Evolutionary conservation across 2,329 filamentous ascomycete genomes (phyloP).

Genomic region (Pseudogymnoascus sp.): DNA sequence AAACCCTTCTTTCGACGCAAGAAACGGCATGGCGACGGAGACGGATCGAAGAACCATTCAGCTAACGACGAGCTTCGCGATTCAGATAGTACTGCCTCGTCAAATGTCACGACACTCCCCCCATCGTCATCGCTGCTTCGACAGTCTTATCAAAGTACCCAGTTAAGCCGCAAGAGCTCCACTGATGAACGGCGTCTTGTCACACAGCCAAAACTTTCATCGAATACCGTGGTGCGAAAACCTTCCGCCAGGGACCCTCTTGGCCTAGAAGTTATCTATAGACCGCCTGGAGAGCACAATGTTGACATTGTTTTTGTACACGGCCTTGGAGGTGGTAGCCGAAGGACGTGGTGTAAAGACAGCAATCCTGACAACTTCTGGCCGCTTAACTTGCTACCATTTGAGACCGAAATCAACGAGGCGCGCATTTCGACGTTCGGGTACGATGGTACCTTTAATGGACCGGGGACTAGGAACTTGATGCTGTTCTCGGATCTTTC

Average conservation of each 20-base stretch:
- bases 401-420: slow-evolving; percentile 25
- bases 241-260: neutral
- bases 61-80: neutral
- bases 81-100: neutral
- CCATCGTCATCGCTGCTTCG: neutral
- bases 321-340: slow-evolving; percentile 30
- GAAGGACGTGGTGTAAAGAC: slow-evolving; percentile 29
- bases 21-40: neutral
- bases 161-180: neutral
- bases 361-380: slow-evolving; percentile 25
- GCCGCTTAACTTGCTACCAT: slow-evolving; percentile 30
- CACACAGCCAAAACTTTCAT: neutral
- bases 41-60: neutral
- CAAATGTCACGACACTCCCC: neutral
- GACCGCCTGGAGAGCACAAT: neutral
- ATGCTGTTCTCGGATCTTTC: slow-evolving; percentile 17
- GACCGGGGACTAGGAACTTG: slow-evolving; percentile 17
- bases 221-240: neutral
- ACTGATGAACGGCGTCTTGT: neutral
- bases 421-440: slow-evolving; percentile 31
- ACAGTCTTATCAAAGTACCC: neutral
- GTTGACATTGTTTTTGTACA: slow-evolving; percentile 31
- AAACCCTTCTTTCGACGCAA: neutral
- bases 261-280: neutral
- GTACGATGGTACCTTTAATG: slow-evolving; percentile 20